phyloP scores from a whole-genome alignment of 305 asterid species.

The Fraxinus velutina region DNA sequence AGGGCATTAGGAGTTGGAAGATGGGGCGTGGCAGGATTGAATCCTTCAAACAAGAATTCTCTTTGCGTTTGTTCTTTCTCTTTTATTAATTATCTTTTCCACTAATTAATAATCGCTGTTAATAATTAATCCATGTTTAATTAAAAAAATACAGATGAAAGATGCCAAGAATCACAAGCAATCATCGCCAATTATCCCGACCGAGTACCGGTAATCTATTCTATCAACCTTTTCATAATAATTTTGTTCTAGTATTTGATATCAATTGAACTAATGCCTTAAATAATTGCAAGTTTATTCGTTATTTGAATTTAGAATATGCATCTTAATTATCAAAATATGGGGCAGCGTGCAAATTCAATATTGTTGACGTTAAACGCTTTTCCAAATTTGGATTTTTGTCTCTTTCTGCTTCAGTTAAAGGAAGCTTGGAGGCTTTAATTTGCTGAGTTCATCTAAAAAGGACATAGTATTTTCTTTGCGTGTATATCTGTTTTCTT shows the following conservation, averaged over 20 bases:
- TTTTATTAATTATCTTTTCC: neutral
- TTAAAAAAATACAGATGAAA: conserved; percentile 48
- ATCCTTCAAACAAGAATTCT: conserved; percentile 49
- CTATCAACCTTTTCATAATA: neutral
- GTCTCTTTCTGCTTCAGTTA: neutral
- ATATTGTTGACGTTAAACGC: neutral
- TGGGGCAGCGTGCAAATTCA: neutral
- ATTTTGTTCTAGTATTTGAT: neutral
- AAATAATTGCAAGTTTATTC: neutral
- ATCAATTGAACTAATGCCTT: neutral
- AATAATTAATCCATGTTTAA: neutral
- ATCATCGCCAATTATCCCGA: conserved; percentile 83
- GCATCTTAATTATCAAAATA: neutral
- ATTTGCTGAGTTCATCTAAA: neutral
- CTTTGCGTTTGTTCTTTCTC: conserved; percentile 39
- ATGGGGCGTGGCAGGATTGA: conserved; percentile 44
- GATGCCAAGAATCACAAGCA: conserved; percentile 66
- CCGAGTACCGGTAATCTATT: conserved; percentile 66
- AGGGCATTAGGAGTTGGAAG: neutral
- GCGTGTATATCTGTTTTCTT: neutral
- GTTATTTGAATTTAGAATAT: neutral
- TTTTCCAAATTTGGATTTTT: neutral
- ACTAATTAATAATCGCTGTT: neutral
- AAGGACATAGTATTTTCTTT: neutral
- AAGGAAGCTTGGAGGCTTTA: neutral